A percentile compares a stretch with the other conserved stretches of the same genome.
These are phyloP conservation scores for Quillaja saponaria DNA, from an alignment of 306 rosid species.

Conservation along the genomic window DNA sequence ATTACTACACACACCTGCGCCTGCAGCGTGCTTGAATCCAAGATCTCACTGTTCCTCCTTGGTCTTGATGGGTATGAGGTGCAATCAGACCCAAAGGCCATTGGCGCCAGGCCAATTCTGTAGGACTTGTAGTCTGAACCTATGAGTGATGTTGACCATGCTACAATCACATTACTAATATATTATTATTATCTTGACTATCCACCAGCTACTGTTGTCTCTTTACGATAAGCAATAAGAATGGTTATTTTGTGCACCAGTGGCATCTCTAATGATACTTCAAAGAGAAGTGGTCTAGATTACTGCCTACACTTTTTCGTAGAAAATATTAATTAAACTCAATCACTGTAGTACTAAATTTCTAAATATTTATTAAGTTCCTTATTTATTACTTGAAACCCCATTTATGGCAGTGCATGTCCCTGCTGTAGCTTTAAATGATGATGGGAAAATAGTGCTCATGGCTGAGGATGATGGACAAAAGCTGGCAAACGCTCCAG, in stretches of 20 bases:
- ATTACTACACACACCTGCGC: not conserved
- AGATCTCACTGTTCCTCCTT: constrained; percentile 1
- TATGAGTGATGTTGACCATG: not conserved
- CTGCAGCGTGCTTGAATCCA: constrained; percentile 1
- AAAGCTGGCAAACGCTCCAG: constrained; percentile 47
- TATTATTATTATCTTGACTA: not conserved
- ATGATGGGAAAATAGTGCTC: constrained; percentile 71
- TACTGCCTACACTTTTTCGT: constrained; percentile 12
- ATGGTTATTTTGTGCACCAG: not conserved
- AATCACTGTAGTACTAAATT: not conserved
- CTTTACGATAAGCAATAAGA: not conserved
- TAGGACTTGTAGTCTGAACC: not conserved
- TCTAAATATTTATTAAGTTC: not conserved
- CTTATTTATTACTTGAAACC: constrained; percentile 10
- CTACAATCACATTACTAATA: constrained; percentile 1
- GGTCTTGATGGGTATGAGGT: not conserved
- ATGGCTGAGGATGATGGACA: constrained; percentile 61
- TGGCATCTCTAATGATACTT: constrained; percentile 8
- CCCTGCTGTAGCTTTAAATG: constrained; percentile 71
- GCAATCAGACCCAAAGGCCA: not conserved
- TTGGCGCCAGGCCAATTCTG: not conserved
- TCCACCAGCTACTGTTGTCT: not conserved
- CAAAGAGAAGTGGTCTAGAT: constrained; percentile 1
- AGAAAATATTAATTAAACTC: constrained; percentile 4
- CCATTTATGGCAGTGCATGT: constrained; percentile 62